Evolutionary conservation across 495 filamentous ascomycete species (phyloP).

Genomic region (Talaromyces trachyspermus): DNA sequence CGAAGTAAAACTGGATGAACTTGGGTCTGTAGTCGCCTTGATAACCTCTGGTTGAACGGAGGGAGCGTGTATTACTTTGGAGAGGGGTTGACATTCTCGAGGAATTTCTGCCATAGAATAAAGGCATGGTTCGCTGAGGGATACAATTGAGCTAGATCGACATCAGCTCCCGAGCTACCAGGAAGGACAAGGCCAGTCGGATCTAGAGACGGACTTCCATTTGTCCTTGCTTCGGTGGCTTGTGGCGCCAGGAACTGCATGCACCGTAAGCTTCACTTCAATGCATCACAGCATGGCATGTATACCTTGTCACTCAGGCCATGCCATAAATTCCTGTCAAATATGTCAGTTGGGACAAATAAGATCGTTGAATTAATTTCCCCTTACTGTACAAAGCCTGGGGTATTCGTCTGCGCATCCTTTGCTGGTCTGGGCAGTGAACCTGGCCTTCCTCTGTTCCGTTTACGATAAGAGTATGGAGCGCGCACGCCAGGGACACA

Average conservation of each 20-base stretch:
- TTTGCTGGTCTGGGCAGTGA: background rate
- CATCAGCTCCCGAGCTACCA: background rate
- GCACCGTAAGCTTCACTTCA: background rate
- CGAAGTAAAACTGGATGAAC: constrained; percentile 23
- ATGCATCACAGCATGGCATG: background rate
- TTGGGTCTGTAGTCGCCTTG: constrained; percentile 26
- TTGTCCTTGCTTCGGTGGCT: background rate
- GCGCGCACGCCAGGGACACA: constrained; percentile 2
- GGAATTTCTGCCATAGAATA: constrained; percentile 60
- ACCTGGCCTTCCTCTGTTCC: background rate
- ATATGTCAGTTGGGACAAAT: background rate
- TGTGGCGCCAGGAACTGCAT: background rate
- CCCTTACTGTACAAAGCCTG: background rate
- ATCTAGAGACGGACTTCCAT: background rate
- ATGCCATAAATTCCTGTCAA: background rate
- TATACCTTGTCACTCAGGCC: background rate
- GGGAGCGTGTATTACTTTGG: constrained; percentile 61
- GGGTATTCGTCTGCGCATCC: background rate
- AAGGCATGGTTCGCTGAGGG: constrained; percentile 48
- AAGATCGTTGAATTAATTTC: background rate
- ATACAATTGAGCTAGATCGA: background rate
- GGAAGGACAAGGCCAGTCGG: background rate
- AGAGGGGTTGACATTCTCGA: constrained; percentile 62
- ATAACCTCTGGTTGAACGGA: constrained; percentile 41
- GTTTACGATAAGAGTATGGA: background rate